Evolutionary conservation across 805 yeast genomes (phyloP).

Genomic region (Yarrowia phangngaensis): DNA sequence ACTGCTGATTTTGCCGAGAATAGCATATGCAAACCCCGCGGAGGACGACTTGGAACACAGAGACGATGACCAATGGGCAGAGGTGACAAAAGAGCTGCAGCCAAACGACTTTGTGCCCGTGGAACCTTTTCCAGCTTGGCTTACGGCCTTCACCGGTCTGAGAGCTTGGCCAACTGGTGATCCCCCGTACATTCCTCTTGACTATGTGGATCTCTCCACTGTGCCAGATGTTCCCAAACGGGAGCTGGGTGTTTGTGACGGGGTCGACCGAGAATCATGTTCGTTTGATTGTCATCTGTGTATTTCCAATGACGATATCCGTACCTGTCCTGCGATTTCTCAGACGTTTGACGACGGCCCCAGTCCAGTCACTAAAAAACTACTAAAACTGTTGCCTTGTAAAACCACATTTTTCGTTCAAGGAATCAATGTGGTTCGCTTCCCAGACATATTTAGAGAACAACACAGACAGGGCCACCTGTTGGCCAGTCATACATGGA

Average conservation of each 20-base stretch:
- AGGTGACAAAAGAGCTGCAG: background rate
- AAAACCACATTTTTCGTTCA: constrained; percentile 79
- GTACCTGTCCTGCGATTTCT: constrained; percentile 66
- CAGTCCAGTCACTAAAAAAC: constrained; percentile 58
- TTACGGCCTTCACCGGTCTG: constrained; percentile 67
- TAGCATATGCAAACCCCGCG: constrained; percentile 15
- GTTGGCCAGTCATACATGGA: constrained; percentile 88
- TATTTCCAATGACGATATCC: constrained; percentile 68
- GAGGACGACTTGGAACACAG: constrained; percentile 21
- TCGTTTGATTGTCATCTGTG: constrained; percentile 86
- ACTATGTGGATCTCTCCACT: constrained; percentile 55
- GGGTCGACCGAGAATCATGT: constrained; percentile 52
- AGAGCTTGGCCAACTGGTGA: constrained; percentile 69
- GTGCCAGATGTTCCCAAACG: constrained; percentile 48
- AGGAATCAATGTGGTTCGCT: constrained; percentile 73
- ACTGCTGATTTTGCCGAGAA: constrained; percentile 4
- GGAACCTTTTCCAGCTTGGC: constrained; percentile 75
- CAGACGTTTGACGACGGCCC: constrained; percentile 98
- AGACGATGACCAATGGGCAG: constrained; percentile 22
- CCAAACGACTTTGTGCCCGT: constrained; percentile 6
- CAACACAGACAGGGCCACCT: constrained; percentile 65
- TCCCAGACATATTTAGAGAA: constrained; percentile 65
- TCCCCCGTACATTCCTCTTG: constrained; percentile 85
- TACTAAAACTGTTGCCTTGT: constrained; percentile 50
- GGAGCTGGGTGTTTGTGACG: constrained; percentile 52